phyloP scores from a whole-genome alignment of 495 filamentous ascomycete species.

The Penicillium bialowiezense region DNA sequence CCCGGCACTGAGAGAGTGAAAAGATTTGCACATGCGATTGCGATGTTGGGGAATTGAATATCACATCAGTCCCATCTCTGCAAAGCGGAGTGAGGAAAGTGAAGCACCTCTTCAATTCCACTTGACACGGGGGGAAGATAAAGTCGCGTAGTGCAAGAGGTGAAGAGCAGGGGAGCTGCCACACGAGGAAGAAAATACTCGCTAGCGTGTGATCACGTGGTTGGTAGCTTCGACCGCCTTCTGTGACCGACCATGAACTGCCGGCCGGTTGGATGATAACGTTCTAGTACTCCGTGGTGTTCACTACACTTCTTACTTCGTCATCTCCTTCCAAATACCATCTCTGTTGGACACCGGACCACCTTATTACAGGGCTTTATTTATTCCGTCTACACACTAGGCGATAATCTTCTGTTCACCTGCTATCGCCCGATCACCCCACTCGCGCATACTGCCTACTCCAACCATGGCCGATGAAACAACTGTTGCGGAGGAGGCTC shows the following conservation, averaged over 20 bases:
- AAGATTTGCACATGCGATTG: constrained; percentile 26
- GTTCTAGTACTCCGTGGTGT: not conserved
- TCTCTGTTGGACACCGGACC: not conserved
- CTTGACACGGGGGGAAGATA: constrained; percentile 1
- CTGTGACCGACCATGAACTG: not conserved
- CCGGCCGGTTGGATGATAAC: constrained; percentile 5
- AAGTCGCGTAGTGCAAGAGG: constrained; percentile 2
- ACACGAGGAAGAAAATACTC: constrained; percentile 14
- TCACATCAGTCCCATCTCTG: constrained; percentile 45
- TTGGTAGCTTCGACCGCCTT: constrained; percentile 13
- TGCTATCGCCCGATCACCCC: constrained; percentile 12
- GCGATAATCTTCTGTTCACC: not conserved
- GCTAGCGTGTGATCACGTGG: not conserved
- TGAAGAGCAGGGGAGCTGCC: not conserved
- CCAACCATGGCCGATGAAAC: constrained; percentile 48
- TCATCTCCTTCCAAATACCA: not conserved
- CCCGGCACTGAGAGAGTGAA: constrained; percentile 18
- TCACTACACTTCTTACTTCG: not conserved
- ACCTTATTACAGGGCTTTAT: not conserved
- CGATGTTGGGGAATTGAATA: constrained; percentile 28
- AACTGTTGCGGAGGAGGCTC: constrained; percentile 42
- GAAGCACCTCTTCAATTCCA: constrained; percentile 13
- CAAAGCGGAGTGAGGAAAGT: constrained; percentile 16
- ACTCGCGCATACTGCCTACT: constrained; percentile 7
- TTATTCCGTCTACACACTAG: not conserved